Evolutionary conservation across 2,329 filamentous ascomycete genomes (phyloP).

Genomic region (Clonostachys solani): DNA sequence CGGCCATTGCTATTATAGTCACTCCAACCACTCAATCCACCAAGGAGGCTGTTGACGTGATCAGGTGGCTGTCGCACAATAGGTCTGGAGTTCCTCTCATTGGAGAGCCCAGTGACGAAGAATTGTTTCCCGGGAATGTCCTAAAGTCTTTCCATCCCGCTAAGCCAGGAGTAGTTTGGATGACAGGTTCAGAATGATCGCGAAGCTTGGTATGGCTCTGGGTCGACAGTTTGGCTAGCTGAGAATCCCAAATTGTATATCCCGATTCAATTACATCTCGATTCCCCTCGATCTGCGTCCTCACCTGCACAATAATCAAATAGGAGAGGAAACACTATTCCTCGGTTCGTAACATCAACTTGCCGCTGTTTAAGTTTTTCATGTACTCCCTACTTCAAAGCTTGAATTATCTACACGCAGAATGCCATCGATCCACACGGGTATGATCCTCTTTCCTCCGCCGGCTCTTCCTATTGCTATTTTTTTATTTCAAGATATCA

Average conservation of each 20-base stretch:
- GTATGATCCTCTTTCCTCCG: constrained; percentile 3
- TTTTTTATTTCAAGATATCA: constrained; percentile 7
- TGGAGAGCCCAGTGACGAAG: neutral
- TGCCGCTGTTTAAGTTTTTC: constrained; percentile 8
- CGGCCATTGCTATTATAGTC: too few species aligned
- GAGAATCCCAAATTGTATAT: constrained; percentile 11
- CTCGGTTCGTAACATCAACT: too few species aligned
- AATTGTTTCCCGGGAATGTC: constrained; percentile 1
- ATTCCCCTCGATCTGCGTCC: constrained; percentile 9
- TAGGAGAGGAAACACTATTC: too few species aligned
- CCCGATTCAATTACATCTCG: constrained; percentile 7
- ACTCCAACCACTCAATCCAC: too few species aligned
- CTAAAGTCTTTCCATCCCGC: constrained; percentile 9
- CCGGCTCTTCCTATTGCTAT: neutral
- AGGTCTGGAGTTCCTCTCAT: neutral
- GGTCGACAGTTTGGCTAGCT: constrained; percentile 31
- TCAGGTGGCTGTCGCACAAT: too few species aligned
- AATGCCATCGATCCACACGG: constrained; percentile 11
- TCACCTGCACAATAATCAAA: constrained; percentile 5
- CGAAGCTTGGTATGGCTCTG: constrained; percentile 27
- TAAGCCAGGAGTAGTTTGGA: constrained; percentile 16
- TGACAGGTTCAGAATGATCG: constrained; percentile 22
- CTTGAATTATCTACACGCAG: constrained; percentile 11
- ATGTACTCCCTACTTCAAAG: constrained; percentile 9
- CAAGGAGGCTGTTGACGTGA: too few species aligned